A percentile compares a stretch with the other conserved stretches of the same genome.
Evolutionary conservation across 2,329 filamentous ascomycete genomes (phyloP).

Genomic region (Septoria linicola): DNA sequence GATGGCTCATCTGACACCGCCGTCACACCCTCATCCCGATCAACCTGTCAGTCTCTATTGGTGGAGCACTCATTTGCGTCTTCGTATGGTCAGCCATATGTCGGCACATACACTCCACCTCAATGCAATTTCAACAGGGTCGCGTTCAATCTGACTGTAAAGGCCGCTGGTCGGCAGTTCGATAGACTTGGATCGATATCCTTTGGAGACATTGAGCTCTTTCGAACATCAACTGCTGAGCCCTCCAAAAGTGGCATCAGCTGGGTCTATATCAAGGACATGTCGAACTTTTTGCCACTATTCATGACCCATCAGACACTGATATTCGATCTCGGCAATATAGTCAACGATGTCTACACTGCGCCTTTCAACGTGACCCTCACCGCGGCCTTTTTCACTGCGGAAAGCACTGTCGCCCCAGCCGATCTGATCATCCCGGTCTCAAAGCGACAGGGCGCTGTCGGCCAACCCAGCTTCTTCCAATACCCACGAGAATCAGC

Average conservation of each 20-base stretch:
- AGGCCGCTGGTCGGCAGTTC: constrained; percentile 69
- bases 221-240: constrained; percentile 78
- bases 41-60: constrained; percentile 56
- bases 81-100: constrained; percentile 72
- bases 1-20: constrained; percentile 34
- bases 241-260: constrained; percentile 68
- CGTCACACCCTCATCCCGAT: constrained; percentile 30
- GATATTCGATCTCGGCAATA: constrained; percentile 77
- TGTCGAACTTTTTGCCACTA: constrained; percentile 67
- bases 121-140: constrained; percentile 70
- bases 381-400: constrained; percentile 68
- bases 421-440: constrained; percentile 68
- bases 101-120: constrained; percentile 69
- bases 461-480: constrained; percentile 64
- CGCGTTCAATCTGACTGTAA: constrained; percentile 72
- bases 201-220: constrained; percentile 75
- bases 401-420: constrained; percentile 41
- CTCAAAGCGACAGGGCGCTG: constrained; percentile 54
- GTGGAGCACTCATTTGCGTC: constrained; percentile 70
- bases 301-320: constrained; percentile 69
- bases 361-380: constrained; percentile 71
- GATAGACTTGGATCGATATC: constrained; percentile 76
- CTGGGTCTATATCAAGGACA: constrained; percentile 77
- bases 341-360: constrained; percentile 70
- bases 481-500: constrained; percentile 63